Base-by-base conservation (phyloP, 106 monocot genomes). In the Dendrobium officinale region DNA sequence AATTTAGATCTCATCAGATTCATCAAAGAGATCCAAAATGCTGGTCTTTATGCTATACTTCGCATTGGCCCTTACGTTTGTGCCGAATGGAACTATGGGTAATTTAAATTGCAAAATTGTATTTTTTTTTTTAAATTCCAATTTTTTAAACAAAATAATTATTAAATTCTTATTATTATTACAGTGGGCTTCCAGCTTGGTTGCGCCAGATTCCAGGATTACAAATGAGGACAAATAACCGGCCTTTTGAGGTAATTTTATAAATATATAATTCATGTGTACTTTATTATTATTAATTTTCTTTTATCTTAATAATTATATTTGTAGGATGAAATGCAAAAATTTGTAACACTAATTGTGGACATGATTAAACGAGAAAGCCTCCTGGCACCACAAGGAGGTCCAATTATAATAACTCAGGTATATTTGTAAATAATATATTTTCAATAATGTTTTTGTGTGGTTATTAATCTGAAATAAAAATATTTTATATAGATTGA, bases 31-130 rank as follows among this genome's bases (percentile, higher is more conserved):
- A 77, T 86, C 24, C 84, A 89, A 72, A 81, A 72, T 64, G 89
- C 86, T 3, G 89, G 89, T 2, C 75, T 89, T 4, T 89, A 89
- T 58, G 79, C 77, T 47, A 61, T 83, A 78, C 75, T 89, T 42
- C 82, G 89, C 45, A 89, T 89, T 45, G 89, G 89, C 17, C 89
- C 89, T 31, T 89, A 89, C 70, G 84, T 82, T 58, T 89, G 89
- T 70, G 89, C 89, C 24, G 89, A 89, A 59, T 89, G 89, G 89
- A 86, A 86, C 75, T 89, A 85, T 47, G 89, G 89, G 89, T 89
- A n/a, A 55, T 55, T 0, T 55, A 55, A 55, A 55, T 55, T 55
- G 4, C 5, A 55, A 29, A 29, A 1, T 29, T 29, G 29, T 29
- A 29, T n/a, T n/a, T n/a, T 29, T 55, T 55, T 55, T 55, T 37